Conservation (phyloP, 768 basidiomycete genomes). For the Kwoniella dejecticola region DNA sequence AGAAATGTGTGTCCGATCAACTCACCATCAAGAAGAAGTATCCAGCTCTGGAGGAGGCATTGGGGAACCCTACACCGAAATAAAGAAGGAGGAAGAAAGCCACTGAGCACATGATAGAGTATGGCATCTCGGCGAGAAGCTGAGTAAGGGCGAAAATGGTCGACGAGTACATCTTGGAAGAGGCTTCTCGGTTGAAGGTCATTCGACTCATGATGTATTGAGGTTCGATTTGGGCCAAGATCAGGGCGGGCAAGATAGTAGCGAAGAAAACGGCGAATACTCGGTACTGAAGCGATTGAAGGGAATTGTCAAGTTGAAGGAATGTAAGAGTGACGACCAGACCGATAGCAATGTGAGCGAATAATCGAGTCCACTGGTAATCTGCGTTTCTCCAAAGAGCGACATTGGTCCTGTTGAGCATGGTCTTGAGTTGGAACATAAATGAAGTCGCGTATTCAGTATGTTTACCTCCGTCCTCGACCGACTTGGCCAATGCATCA, state of each 20-base stretch:
- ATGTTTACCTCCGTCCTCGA: conserved; percentile 27
- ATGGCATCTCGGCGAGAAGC: conserved; percentile 72
- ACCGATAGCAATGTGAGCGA: conserved; percentile 65
- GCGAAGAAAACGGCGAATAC: conserved; percentile 67
- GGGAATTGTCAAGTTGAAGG: conserved; percentile 62
- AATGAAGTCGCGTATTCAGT: conserved; percentile 65
- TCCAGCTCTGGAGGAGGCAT: conserved; percentile 46
- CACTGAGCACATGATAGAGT: conserved; percentile 64
- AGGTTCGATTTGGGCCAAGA: conserved; percentile 81
- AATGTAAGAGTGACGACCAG: conserved; percentile 70
- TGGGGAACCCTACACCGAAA: conserved; percentile 54
- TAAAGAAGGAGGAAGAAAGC: conserved; percentile 68
- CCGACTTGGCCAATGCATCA: conserved; percentile 37
- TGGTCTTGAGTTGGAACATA: conserved; percentile 70
- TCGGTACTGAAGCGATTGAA: conserved; percentile 71
- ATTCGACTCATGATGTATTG: conserved; percentile 74
- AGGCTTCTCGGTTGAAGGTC: conserved; percentile 64
- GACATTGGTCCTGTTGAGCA: conserved; percentile 62
- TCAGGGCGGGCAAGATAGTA: conserved; percentile 66
- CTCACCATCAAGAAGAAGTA: conserved; percentile 50
- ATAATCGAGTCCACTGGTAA: conserved; percentile 80
- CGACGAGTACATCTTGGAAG: conserved; percentile 81
- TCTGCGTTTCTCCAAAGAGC: conserved; percentile 82
- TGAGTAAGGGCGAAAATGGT: conserved; percentile 83
- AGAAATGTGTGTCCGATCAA: background rate